Evolutionary conservation across 495 filamentous ascomycete species (phyloP).

Genomic region (Talaromyces proteolyticus): DNA sequence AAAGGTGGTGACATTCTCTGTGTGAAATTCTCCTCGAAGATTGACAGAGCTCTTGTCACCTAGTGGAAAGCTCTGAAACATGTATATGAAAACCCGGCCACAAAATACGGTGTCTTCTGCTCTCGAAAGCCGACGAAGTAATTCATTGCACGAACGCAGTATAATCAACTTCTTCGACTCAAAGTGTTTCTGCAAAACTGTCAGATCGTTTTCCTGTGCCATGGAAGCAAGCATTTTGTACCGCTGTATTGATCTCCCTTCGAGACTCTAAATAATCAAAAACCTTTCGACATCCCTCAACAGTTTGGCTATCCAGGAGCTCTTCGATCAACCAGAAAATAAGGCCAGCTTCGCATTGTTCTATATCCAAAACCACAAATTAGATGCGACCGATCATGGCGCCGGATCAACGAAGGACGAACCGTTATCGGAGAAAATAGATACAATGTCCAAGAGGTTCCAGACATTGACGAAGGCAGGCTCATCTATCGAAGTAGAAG

Average conservation of each 20-base stretch:
- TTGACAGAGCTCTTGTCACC: conserved; percentile 97
- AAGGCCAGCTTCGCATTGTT: conserved; percentile 78
- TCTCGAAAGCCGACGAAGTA: conserved; percentile 82
- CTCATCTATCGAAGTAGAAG: conserved; percentile 63
- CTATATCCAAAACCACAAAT: conserved; percentile 28
- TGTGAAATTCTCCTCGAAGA: conserved; percentile 90
- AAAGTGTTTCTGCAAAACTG: conserved; percentile 57
- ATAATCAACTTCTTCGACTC: conserved; percentile 82
- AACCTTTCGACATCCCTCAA: conserved; percentile 78
- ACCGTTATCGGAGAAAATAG: conserved; percentile 78
- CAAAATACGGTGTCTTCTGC: conserved; percentile 97
- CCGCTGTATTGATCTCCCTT: conserved; percentile 75
- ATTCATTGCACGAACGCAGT: conserved; percentile 88
- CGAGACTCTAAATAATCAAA: conserved; percentile 94
- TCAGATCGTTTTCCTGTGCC: background rate
- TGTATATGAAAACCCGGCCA: conserved; percentile 92
- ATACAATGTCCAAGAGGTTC: conserved; percentile 88
- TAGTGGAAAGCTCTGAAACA: conserved; percentile 94
- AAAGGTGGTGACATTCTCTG: conserved; percentile 88
- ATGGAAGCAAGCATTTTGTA: conserved; percentile 15
- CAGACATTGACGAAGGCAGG: conserved; percentile 75
- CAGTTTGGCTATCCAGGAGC: conserved; percentile 90
- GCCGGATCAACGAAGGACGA: conserved; percentile 14
- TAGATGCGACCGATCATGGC: conserved; percentile 4
- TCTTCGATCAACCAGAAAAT: conserved; percentile 91